Evolutionary conservation across 1,284 basidiomycete species (phyloP).

Genomic region (Filobasidium uniguttulatum): DNA sequence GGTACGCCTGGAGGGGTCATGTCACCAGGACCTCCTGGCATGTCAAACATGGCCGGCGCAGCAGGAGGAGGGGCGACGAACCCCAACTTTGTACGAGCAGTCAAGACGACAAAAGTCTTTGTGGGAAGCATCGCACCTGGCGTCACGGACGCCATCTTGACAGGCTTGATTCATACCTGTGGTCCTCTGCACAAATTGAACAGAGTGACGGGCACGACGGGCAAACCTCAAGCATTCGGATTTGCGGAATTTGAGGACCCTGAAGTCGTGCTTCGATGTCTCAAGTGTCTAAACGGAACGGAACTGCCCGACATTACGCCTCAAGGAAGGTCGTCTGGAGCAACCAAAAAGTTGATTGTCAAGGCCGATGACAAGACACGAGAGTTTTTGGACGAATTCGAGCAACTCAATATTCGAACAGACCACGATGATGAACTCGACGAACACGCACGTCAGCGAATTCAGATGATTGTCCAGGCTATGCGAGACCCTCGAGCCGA

Average conservation of each 20-base stretch:
- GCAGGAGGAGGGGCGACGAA: conserved; percentile 2
- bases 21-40: conserved; percentile 18
- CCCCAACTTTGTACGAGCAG: conserved; percentile 20
- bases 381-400: conserved; percentile 69
- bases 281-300: conserved; percentile 64
- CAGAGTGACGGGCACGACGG: conserved; percentile 70
- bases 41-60: conserved; percentile 9
- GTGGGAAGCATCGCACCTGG: conserved; percentile 92
- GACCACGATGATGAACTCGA: conserved; percentile 42
- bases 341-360: conserved; percentile 72
- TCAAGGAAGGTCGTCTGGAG: conserved; percentile 45
- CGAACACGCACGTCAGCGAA: conserved; percentile 26
- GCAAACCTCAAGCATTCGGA: conserved; percentile 87
- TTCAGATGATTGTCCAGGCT: conserved; percentile 31
- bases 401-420: conserved; percentile 59
- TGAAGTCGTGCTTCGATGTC: conserved; percentile 67
- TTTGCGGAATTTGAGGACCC: conserved; percentile 87
- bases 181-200: conserved; percentile 78
- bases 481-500: conserved; percentile 30
- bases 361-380: conserved; percentile 90
- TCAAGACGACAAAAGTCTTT: conserved; percentile 52
- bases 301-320: conserved; percentile 70
- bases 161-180: conserved; percentile 64
- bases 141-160: conserved; percentile 61
- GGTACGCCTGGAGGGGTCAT: conserved; percentile 4